A percentile compares a stretch with the other conserved stretches of the same genome.
phyloP scores from a whole-genome alignment of 768 basidiomycete genomes.

The Suillus alpinus region DNA sequence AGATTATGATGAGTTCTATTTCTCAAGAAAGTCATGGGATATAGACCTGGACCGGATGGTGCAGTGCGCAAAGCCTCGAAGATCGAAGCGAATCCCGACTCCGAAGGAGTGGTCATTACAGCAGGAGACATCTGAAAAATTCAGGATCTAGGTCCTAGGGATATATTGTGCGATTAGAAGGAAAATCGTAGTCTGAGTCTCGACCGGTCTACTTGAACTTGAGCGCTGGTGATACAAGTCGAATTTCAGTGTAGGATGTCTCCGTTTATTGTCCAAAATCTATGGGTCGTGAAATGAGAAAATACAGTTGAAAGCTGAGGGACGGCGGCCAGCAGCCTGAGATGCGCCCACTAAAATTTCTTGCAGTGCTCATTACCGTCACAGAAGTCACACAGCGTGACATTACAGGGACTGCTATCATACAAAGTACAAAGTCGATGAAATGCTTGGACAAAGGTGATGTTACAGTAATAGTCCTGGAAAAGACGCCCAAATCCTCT shows the following conservation, averaged over 20 bases:
- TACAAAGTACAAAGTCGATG: not conserved
- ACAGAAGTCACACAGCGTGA: not conserved
- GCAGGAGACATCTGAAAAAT: constrained; percentile 49
- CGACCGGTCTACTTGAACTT: not conserved
- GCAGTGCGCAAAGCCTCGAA: constrained; percentile 51
- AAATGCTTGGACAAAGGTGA: not conserved
- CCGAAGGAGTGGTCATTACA: constrained; percentile 42
- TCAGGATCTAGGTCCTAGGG: constrained; percentile 8
- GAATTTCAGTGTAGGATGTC: not conserved
- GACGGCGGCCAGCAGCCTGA: not conserved
- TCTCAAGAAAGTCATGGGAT: constrained; percentile 2
- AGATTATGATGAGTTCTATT: constrained; percentile 7
- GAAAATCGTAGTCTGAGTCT: not conserved
- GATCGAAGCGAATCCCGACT: constrained; percentile 41
- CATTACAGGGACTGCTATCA: not conserved
- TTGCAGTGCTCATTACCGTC: not conserved
- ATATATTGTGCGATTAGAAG: constrained; percentile 3
- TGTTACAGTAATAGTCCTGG: constrained; percentile 4
- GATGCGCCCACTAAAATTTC: not conserved
- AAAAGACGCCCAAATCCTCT: constrained; percentile 1
- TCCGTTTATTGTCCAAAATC: not conserved
- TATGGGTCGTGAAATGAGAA: not conserved
- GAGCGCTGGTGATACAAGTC: constrained; percentile 14
- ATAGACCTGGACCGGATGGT: constrained; percentile 59
- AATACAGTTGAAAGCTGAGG: not conserved